These are phyloP conservation scores for Verticillium longisporum DNA, from an alignment of 2,329 filamentous ascomycete genomes.

Conservation along the genomic window DNA sequence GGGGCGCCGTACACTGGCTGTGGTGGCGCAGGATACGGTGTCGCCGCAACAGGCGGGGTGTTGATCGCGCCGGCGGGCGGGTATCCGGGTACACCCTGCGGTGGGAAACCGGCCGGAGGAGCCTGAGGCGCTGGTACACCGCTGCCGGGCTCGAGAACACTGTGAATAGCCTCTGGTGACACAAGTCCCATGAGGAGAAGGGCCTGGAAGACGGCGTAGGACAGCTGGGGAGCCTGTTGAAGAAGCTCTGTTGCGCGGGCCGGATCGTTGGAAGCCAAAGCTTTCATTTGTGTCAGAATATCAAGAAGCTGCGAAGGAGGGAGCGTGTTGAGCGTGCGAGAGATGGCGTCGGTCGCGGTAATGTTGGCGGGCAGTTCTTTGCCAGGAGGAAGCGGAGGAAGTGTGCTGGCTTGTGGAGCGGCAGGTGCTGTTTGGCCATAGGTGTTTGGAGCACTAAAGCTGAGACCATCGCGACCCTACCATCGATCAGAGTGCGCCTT, in stretches of 20 bases:
- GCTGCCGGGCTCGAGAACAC: constrained; percentile 58
- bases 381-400: constrained; percentile 79
- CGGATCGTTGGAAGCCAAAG: constrained; percentile 74
- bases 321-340: constrained; percentile 78
- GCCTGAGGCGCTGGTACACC: constrained; percentile 14
- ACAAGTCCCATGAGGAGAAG: constrained; percentile 89
- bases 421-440: constrained; percentile 22
- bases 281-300: constrained; percentile 91
- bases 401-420: constrained; percentile 35
- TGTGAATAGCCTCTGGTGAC: constrained; percentile 73
- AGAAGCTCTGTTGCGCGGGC: constrained; percentile 80
- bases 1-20: constrained; percentile 27
- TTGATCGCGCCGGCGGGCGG: constrained; percentile 29
- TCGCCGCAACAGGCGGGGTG: constrained; percentile 39
- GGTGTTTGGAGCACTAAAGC: constrained; percentile 19
- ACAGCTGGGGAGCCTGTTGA: constrained; percentile 81
- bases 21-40: constrained; percentile 38
- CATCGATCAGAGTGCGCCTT: background rate
- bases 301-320: constrained; percentile 87
- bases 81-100: constrained; percentile 22
- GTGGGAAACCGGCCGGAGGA: constrained; percentile 19
- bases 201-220: constrained; percentile 92
- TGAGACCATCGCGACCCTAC: constrained; percentile 7
- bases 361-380: constrained; percentile 78
- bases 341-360: constrained; percentile 84